Evolutionary conservation across 2,329 filamentous ascomycete species (phyloP), one percentile per base, ranked within the genome.

Genomic region (Ambrosiella xylebori): DNA sequence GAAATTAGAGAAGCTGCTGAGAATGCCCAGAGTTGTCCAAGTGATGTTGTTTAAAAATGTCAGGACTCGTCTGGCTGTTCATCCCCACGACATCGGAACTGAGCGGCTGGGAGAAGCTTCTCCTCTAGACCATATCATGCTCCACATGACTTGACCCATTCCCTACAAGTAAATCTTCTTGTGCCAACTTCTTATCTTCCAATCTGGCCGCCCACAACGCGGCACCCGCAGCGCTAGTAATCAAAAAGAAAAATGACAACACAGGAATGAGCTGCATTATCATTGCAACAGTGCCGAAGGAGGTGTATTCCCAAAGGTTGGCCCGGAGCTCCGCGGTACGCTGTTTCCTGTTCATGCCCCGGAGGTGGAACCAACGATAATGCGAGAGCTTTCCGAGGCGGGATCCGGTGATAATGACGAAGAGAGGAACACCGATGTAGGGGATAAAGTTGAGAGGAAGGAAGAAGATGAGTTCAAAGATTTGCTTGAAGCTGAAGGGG

Each of bases 401-500:
- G 52, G 90, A 88, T 1, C 91, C 93, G 0, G 90, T 96, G 63
- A 95, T 77, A 58, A 95, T 70, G 61, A 98, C 78, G 68, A 96
- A 98, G 62, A 93, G 76, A 0, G 88, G 87, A 0, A 86, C 85
- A 13, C 91, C 91, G 12, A 88, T 79, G 52, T 85, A 80, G 0
- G 91, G 91, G 13, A 97, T 79, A 19, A 98, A 80, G 67, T 95
- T 97, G 60, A 98, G 77, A 1, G 93, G 86, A 1, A 90, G 75
- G 65, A 84, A 83, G 37, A 87, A 64, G 40, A 94, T 74, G 61
- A 96, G 85, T 70, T 96, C 91, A 62, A 87, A 67, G 59, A 95
- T 93, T 69, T 96, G 91, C n/a, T 87, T 80, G 57, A 95, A 73
- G 58, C 87, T 95, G 75, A 94, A 96, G 0, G 91, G 91, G 7